A percentile compares a stretch with the other conserved stretches of the same genome.
Conservation (phyloP, 805 yeast species). For the Clavispora asparagi region DNA sequence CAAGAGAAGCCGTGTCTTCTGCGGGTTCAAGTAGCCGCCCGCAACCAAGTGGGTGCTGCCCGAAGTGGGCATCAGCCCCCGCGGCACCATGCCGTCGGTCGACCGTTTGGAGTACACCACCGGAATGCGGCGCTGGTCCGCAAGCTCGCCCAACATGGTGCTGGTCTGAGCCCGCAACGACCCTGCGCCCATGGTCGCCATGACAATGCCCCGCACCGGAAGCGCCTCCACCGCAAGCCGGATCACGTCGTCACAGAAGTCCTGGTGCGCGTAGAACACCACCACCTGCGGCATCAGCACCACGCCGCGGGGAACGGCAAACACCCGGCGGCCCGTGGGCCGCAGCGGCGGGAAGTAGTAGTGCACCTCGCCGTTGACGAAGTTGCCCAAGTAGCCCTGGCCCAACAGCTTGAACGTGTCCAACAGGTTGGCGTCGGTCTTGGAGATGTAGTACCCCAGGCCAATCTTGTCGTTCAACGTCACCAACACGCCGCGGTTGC, state of each 20-base stretch:
- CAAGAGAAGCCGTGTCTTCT: constrained; percentile 53
- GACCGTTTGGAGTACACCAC: constrained; percentile 62
- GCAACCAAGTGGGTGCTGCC: constrained; percentile 33
- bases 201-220: constrained; percentile 49
- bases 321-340: constrained; percentile 44
- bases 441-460: constrained; percentile 65
- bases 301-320: constrained; percentile 4
- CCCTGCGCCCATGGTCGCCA: constrained; percentile 73
- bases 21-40: constrained; percentile 63
- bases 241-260: constrained; percentile 46
- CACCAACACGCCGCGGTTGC: constrained; percentile 57
- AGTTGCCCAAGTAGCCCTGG: constrained; percentile 67
- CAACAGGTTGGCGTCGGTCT: constrained; percentile 63
- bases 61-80: constrained; percentile 33
- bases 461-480: constrained; percentile 65
- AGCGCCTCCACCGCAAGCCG: constrained; percentile 42
- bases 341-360: constrained; percentile 59
- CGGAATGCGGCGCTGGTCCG: constrained; percentile 41
- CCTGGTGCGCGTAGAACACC: constrained; percentile 59
- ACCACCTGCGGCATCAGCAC: constrained; percentile 40
- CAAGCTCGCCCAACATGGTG: constrained; percentile 34
- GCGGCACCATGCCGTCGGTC: constrained; percentile 68
- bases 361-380: constrained; percentile 60
- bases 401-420: constrained; percentile 66
- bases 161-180: constrained; percentile 51